A percentile compares a stretch with the other conserved stretches of the same genome.
Conservation (phyloP, 768 basidiomycete genomes). For the Lactarius sanguifluus region DNA sequence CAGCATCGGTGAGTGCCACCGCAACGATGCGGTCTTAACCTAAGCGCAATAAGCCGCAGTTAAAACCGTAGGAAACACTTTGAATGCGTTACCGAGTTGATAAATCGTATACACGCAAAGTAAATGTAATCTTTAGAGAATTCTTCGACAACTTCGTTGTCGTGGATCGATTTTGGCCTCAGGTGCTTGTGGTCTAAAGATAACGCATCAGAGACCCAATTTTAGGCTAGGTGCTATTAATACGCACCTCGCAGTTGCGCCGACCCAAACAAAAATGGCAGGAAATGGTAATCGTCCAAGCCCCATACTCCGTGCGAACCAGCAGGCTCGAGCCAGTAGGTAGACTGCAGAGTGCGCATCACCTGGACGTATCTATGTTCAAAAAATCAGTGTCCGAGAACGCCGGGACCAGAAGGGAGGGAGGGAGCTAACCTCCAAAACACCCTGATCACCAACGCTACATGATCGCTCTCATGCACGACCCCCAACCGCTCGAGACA, state of each 20-base stretch:
- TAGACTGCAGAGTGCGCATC: slow-evolving; percentile 85
- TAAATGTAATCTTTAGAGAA: slow-evolving; percentile 95
- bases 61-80: neutral
- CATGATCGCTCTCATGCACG: slow-evolving; percentile 61
- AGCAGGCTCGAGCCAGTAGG: slow-evolving; percentile 97
- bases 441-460: slow-evolving; percentile 73
- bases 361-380: slow-evolving; percentile 61
- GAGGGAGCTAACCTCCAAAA: slow-evolving; percentile 73
- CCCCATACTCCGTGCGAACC: slow-evolving; percentile 99
- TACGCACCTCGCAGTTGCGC: slow-evolving; percentile 65
- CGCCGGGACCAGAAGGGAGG: neutral
- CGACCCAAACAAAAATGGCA: slow-evolving; percentile 86
- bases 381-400: neutral
- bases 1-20: slow-evolving; percentile 99
- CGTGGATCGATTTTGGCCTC: slow-evolving; percentile 89
- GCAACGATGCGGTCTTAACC: slow-evolving; percentile 93
- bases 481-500: slow-evolving; percentile 76
- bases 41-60: slow-evolving; percentile 34
- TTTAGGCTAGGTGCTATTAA: neutral
- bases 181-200: slow-evolving; percentile 74
- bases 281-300: slow-evolving; percentile 94
- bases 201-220: neutral
- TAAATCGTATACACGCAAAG: slow-evolving; percentile 92
- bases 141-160: slow-evolving; percentile 87
- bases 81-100: slow-evolving; percentile 71